Evolutionary conservation across 176 grass and related monocot species (phyloP).

Genomic region (Oryza glumipatula): DNA sequence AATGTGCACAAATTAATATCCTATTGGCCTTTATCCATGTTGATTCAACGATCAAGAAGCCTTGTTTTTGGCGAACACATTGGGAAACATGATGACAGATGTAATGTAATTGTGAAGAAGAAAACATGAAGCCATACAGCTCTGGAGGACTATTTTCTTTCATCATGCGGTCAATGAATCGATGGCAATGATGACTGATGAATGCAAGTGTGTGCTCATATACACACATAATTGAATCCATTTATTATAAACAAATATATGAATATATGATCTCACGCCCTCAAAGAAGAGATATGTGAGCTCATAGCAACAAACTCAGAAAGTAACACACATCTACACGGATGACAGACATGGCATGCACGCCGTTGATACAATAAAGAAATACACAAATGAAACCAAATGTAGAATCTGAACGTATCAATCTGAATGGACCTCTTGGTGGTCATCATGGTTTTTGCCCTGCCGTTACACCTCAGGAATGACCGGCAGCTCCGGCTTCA

Average conservation of each 20-base stretch:
- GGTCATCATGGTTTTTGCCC: slow-evolving; percentile 28
- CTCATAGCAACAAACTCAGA: slow-evolving; percentile 7
- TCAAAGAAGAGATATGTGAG: background rate
- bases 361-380: background rate
- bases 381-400: background rate
- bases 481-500: background rate
- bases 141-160: too few species aligned
- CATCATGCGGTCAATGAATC: background rate
- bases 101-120: background rate
- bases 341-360: background rate
- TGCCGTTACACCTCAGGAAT: background rate
- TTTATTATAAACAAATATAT: slow-evolving; percentile 7
- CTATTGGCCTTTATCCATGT: background rate
- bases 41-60: background rate
- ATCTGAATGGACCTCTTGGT: background rate
- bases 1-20: background rate
- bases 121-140: background rate
- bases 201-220: background rate
- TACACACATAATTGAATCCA: background rate
- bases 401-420: background rate
- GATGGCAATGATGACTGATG: background rate
- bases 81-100: background rate
- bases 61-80: too few species aligned
- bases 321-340: background rate
- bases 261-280: background rate